These are phyloP conservation scores for Suillus discolor DNA, from an alignment of 768 basidiomycete genomes.

Conservation along the genomic window DNA sequence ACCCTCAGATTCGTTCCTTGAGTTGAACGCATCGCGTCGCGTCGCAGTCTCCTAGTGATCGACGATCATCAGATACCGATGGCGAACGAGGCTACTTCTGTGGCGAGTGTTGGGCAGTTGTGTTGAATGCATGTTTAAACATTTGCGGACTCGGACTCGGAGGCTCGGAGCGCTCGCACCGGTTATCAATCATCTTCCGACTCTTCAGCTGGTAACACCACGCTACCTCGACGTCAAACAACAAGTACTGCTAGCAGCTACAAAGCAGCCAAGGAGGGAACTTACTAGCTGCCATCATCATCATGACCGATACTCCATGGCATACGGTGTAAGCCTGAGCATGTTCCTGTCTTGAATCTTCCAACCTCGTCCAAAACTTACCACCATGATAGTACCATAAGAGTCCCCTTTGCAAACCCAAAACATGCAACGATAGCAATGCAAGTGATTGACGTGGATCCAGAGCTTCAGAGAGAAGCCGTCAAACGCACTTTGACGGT, in stretches of 20 bases:
- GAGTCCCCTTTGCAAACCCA: slow-evolving; percentile 74
- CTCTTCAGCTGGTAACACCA: background rate
- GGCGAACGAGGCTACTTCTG: background rate
- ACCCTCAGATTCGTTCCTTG: background rate
- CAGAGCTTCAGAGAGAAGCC: slow-evolving; percentile 78
- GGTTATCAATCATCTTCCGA: background rate
- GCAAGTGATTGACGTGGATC: slow-evolving; percentile 84
- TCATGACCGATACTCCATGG: slow-evolving; percentile 42
- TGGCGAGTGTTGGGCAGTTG: background rate
- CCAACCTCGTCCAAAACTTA: slow-evolving; percentile 12
- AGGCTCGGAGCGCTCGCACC: background rate
- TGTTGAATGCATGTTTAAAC: background rate
- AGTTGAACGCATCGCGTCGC: background rate
- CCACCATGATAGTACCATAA: slow-evolving; percentile 51
- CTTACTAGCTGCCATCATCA: slow-evolving; percentile 11
- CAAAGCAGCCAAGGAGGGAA: background rate
- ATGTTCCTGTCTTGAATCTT: background rate
- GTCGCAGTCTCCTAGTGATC: background rate
- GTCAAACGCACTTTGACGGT: slow-evolving; percentile 74
- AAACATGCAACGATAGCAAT: slow-evolving; percentile 83
- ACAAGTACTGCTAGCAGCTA: background rate
- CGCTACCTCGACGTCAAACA: background rate
- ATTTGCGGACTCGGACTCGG: too few species aligned
- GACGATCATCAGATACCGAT: background rate
- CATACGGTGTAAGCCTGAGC: slow-evolving; percentile 52